Evolutionary conservation across 345 rosid genomes (phyloP), one percentile per base, ranked within the genome.

Genomic region (Syzygium oleosum): DNA sequence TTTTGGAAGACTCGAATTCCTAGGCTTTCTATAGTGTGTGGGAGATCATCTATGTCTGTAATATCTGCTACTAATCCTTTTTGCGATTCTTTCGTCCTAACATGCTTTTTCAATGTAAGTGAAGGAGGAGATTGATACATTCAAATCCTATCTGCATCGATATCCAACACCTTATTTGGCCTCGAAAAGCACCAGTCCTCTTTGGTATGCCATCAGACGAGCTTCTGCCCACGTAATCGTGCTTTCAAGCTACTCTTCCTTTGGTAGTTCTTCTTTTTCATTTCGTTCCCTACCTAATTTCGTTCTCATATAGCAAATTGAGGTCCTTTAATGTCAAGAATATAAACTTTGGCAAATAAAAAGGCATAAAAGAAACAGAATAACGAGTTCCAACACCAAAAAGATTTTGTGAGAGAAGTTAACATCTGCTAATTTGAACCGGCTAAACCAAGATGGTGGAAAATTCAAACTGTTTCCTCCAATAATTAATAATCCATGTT

Each of bases 191-290:
- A 95, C 90, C 90, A 93, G 58, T 88, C 96, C 99, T 88, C 94
- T 97, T 52, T 97, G 96, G 96, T 95, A 97, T 91, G 95, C 99
- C 49, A 84, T 97, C 88, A 95, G 94, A 92, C 95, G 98, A 86
- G 99, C 98, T 51, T 97, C 98, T 10, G 98, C 98, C 85, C 99
- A 95, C 89, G 91, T 97, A 88, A 95, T 97, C 86, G 97, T 93
- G 91, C 93, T 96, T 90, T 97, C 98, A 84, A 95, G 97, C 94
- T 97, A 97, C 93, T 96, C 99, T 80, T 91, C 99, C 78, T 97
- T 92, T 88, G 99, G 99, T 95, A 96, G 92, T 49, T 89, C 86
- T 31, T 53, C 65, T 53, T 85, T 55, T 85, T 84, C 21, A 4
- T 22, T 27, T 29, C 46, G 15, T 9, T 73, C 25, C 59, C 38